Base-by-base conservation (phyloP, 164 flowering plant species). In the Cinnamomum micranthum region DNA sequence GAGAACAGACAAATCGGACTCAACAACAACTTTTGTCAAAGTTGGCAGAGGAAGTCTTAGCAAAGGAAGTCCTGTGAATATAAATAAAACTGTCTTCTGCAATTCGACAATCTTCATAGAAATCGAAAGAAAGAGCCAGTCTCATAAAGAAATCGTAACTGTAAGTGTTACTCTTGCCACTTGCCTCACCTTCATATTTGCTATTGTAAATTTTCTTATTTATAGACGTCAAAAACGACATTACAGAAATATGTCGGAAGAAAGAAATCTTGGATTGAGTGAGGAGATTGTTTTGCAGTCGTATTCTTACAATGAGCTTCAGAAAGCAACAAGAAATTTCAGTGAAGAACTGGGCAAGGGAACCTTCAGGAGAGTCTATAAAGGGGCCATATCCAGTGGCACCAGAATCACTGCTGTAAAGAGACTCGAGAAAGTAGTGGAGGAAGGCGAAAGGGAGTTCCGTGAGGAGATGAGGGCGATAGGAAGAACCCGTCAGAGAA, bases 281-380 rank as follows among this genome's bases (percentile, higher is more conserved):
- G 64, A n/a, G n/a, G 23, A 20, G 10, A 59, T 20, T 59, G 64
- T 5, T 59, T 19, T 59, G 23, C 10, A 22, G n/a, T 58, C 20
- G 0, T 58, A 4, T 58, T 58, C 62, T 58, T 58, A 58, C 62
- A 58, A 17, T 13, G 62, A 58, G 6, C 22, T 58, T 15, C n/a
- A 15, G 0, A 59, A 59, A 59, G 24, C 24, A 59, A 59, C 10
- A 4, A 22, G 22, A 4, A 20, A 59, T 19, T 5, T 71, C 47
- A 58, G 24, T 0, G 73, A 71, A 27, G 64, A 52, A 55, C 4
- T 71, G n/a, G 73, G 73, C 15, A 55, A 13, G 73, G 73, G 50
- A 41, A 3, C 10, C n/a, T 59, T 59, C 15, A 19, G 64, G 22
- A 59, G 22, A 2, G 64, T n/a, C 22, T 59, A 59, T 59, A 59